Evolutionary conservation across 1,139 yeast genomes (phyloP).

Genomic region (Blastobotrys arbuscula): DNA sequence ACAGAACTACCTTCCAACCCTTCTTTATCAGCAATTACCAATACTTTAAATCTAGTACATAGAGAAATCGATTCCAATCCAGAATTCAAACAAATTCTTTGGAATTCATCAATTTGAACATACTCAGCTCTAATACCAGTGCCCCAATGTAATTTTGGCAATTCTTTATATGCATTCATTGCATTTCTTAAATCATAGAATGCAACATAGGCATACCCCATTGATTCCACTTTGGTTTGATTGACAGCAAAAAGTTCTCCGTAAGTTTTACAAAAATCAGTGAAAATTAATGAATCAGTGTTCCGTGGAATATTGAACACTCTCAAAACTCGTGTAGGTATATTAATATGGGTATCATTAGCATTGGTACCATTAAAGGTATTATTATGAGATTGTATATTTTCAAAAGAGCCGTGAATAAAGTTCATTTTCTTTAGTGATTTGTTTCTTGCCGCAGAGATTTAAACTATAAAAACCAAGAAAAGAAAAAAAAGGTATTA

Average conservation of each 20-base stretch:
- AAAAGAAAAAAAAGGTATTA: no score
- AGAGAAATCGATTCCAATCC: conserved; percentile 14
- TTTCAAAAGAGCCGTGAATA: no score
- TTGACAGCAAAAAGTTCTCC: conserved; percentile 14
- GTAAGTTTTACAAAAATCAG: conserved; percentile 16
- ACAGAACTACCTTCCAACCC: neutral
- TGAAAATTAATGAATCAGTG: conserved; percentile 11
- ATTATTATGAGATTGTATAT: no score
- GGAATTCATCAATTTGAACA: conserved; percentile 16
- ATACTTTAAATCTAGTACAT: conserved; percentile 12
- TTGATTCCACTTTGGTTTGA: conserved; percentile 12
- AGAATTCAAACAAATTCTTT: conserved; percentile 17
- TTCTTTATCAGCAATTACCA: conserved; percentile 5
- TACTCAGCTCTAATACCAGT: conserved; percentile 12
- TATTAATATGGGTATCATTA: no score
- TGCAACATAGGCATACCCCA: conserved; percentile 20
- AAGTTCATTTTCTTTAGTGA: no score
- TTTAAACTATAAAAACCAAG: no score
- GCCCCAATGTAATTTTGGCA: conserved; percentile 5
- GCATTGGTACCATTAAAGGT: neutral
- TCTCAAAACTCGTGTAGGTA: conserved; percentile 10
- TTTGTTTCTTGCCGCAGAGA: no score
- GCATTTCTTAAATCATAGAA: conserved; percentile 29
- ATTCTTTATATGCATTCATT: conserved; percentile 21
- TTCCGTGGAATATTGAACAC: conserved; percentile 13